phyloP scores from a whole-genome alignment of 148 eudicot genomes.

The Agrostemma githago region DNA sequence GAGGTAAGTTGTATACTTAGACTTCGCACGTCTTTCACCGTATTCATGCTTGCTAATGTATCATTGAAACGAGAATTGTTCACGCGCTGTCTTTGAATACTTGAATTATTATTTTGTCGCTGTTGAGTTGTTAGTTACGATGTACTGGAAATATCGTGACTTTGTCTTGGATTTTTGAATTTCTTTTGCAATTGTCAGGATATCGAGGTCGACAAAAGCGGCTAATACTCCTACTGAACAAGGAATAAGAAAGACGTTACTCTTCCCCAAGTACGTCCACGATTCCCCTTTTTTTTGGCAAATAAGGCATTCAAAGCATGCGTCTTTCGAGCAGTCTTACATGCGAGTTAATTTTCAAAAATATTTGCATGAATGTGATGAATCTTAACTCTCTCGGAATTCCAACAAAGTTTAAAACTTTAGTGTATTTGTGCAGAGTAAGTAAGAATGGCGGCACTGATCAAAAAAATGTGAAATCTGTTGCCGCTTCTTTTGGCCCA shows the following conservation, averaged over 20 bases:
- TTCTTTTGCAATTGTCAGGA: conserved; percentile 31
- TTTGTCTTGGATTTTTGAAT: background rate
- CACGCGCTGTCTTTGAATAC: background rate
- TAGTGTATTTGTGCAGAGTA: conserved; percentile 30
- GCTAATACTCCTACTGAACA: conserved; percentile 35
- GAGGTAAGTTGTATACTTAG: conserved; percentile 60
- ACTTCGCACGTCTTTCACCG: background rate
- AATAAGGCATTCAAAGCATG: no score
- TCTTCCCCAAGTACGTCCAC: conserved; percentile 41
- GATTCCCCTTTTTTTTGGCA: no score
- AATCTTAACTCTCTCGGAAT: background rate
- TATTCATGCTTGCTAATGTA: background rate
- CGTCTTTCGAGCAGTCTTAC: no score
- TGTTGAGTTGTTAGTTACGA: background rate
- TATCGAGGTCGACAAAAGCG: conserved; percentile 44
- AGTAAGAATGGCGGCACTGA: conserved; percentile 27
- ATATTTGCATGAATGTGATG: background rate
- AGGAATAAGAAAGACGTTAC: conserved; percentile 45
- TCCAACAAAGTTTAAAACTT: background rate
- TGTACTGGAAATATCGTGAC: background rate
- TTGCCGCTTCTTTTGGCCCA: conserved; percentile 41
- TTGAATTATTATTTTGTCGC: background rate
- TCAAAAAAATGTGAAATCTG: conserved; percentile 38
- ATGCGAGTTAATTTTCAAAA: no score
- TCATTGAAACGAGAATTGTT: conserved; percentile 7